Evolutionary conservation across 352 stramenopile species (phyloP).

Genomic region (Globisporangium okanoganense): DNA sequence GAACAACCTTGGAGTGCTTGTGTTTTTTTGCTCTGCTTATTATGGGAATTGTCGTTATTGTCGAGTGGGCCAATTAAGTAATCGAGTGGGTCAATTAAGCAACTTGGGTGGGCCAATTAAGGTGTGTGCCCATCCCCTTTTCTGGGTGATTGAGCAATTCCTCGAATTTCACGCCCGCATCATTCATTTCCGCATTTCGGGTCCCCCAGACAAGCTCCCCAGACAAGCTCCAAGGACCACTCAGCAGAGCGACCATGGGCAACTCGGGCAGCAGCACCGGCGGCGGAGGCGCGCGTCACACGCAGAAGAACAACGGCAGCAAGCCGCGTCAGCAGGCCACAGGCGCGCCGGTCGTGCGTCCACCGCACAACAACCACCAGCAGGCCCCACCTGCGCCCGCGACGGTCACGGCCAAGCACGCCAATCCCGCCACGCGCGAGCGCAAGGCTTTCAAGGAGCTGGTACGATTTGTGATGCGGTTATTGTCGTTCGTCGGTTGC

Average conservation of each 20-base stretch:
- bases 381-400: slow-evolving; percentile 17
- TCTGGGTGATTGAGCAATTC: no score
- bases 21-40: no score
- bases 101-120: no score
- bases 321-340: slow-evolving; percentile 30
- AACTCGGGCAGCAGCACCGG: slow-evolving; percentile 62
- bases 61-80: no score
- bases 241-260: slow-evolving; percentile 31
- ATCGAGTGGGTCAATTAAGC: no score
- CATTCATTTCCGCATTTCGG: slow-evolving; percentile 4
- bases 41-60: no score
- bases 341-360: slow-evolving; percentile 17
- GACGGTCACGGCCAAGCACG: slow-evolving; percentile 17
- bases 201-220: not conserved
- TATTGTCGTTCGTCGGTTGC: not conserved
- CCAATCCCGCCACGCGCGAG: slow-evolving; percentile 44
- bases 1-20: no score
- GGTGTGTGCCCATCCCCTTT: no score
- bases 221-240: not conserved
- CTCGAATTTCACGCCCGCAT: no score
- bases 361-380: slow-evolving; percentile 15
- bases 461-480: slow-evolving; percentile 24
- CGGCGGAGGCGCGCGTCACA: slow-evolving; percentile 13
- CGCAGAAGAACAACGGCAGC: slow-evolving; percentile 15
- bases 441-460: slow-evolving; percentile 70